phyloP scores from a whole-genome alignment of 2,329 filamentous ascomycete genomes.

The Cryphonectria nitschkei region DNA sequence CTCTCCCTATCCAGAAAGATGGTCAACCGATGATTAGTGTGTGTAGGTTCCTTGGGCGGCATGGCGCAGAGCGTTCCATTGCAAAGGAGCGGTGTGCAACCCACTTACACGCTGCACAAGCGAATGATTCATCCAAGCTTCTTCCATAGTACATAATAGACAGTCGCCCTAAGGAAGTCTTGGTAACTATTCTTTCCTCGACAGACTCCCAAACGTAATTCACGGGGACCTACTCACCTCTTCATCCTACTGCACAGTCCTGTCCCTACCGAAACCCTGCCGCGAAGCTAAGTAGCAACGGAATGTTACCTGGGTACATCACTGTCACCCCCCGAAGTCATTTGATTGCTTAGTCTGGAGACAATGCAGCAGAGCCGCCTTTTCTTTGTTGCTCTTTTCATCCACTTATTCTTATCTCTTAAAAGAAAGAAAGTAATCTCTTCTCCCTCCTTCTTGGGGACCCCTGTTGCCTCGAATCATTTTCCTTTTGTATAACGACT shows the following conservation, averaged over 20 bases:
- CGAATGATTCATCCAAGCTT: not conserved
- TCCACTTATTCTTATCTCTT: not conserved
- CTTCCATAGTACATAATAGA: not conserved
- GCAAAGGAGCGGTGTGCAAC: conserved; percentile 10
- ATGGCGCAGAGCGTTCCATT: not conserved
- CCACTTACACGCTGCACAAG: not conserved
- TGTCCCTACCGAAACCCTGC: not conserved
- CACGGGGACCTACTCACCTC: not conserved
- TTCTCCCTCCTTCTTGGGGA: not conserved
- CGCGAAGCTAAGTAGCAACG: not conserved
- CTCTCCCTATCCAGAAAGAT: not conserved
- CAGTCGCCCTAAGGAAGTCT: not conserved
- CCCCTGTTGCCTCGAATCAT: not conserved
- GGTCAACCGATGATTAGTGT: not conserved
- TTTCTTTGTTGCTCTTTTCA: not conserved
- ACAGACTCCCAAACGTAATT: not conserved
- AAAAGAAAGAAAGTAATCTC: too few species aligned
- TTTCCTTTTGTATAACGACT: not conserved
- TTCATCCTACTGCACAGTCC: not conserved
- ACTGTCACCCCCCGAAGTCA: not conserved
- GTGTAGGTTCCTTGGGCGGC: not conserved
- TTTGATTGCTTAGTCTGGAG: not conserved
- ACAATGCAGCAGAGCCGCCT: not conserved
- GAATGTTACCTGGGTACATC: not conserved
- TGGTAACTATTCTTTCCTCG: not conserved